These are phyloP conservation scores for Neofusicoccum umdonicola DNA, from an alignment of 2,329 filamentous ascomycete genomes.

Conservation along the genomic window DNA sequence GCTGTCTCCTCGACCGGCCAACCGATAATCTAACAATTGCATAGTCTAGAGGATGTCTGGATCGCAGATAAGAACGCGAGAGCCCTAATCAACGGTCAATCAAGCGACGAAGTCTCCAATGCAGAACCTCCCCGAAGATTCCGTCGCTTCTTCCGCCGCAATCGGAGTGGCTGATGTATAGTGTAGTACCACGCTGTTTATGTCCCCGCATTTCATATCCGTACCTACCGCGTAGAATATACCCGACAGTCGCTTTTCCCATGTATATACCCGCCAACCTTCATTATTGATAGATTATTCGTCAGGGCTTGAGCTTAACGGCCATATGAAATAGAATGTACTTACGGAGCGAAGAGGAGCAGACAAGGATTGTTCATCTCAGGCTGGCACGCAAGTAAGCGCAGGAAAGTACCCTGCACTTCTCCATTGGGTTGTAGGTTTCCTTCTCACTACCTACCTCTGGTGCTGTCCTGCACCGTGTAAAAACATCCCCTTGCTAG, in stretches of 20 bases:
- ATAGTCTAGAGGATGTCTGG: conserved; percentile 68
- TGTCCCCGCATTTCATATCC: neutral
- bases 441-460: neutral
- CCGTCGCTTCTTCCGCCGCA: conserved; percentile 7
- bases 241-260: neutral
- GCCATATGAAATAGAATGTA: too few species aligned
- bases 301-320: too few species aligned
- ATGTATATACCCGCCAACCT: too few species aligned
- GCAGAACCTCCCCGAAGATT: neutral
- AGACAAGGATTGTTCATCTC: too few species aligned
- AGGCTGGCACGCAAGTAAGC: too few species aligned
- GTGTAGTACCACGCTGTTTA: neutral
- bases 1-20: neutral
- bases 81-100: neutral
- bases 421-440: neutral
- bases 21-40: neutral
- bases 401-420: too few species aligned
- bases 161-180: conserved; percentile 3
- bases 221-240: neutral
- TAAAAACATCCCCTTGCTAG: neutral
- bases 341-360: too few species aligned
- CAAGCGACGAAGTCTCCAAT: neutral
- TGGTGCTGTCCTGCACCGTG: too few species aligned
- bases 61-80: conserved; percentile 40
- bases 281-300: too few species aligned